These are phyloP conservation scores for Solanum clarkiae DNA, from an alignment of 257 asterid species.

Conservation along the genomic window DNA sequence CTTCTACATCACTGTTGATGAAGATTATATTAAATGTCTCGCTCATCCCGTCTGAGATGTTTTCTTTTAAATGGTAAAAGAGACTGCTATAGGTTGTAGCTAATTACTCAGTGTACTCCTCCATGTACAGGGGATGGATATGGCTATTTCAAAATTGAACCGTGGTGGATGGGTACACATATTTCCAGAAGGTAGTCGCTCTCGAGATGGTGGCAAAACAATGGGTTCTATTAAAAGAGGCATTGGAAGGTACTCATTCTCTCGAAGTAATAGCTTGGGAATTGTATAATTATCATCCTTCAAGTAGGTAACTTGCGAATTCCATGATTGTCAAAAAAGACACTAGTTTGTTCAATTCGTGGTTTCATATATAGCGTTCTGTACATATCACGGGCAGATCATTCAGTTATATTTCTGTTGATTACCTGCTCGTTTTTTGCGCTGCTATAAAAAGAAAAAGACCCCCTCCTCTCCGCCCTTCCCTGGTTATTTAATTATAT, in stretches of 20 bases:
- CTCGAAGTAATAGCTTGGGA: neutral
- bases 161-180: slow-evolving; percentile 94
- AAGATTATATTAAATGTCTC: neutral
- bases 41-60: neutral
- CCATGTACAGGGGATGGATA: slow-evolving; percentile 68
- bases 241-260: slow-evolving; percentile 49
- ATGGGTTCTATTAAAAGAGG: slow-evolving; percentile 74
- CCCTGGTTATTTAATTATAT: neutral
- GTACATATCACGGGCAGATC: neutral
- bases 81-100: neutral
- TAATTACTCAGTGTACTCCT: neutral
- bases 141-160: slow-evolving; percentile 81
- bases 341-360: neutral
- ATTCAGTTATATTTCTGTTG: neutral
- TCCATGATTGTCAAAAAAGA: neutral
- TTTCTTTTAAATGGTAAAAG: neutral
- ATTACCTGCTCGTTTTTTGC: neutral
- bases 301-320: neutral
- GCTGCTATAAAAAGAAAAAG: neutral
- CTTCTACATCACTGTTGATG: neutral
- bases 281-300: neutral
- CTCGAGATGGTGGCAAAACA: slow-evolving; percentile 85
- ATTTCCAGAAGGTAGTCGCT: slow-evolving; percentile 94
- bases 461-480: neutral
- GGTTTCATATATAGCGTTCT: neutral